These are phyloP conservation scores for Neoboletus brunneissimus DNA, from an alignment of 768 basidiomycete genomes.

Conservation along the genomic window DNA sequence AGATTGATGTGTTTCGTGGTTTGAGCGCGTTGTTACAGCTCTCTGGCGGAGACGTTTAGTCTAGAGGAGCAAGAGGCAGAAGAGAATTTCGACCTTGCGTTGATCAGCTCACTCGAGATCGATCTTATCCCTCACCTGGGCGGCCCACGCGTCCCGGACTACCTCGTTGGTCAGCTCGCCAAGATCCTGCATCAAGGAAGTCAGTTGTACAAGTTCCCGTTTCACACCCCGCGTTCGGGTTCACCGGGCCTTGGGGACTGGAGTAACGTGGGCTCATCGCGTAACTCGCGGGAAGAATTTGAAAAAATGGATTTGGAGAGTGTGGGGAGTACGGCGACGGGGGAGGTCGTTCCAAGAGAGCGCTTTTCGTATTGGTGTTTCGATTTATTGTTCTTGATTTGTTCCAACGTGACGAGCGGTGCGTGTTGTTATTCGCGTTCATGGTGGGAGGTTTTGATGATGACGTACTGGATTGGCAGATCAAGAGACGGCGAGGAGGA, in stretches of 20 bases:
- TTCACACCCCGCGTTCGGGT: conserved; percentile 3
- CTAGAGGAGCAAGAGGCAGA: conserved; percentile 69
- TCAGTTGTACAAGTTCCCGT: conserved; percentile 45
- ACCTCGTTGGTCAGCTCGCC: conserved; percentile 63
- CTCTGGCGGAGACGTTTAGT: conserved; percentile 52
- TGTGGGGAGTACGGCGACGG: conserved; percentile 61
- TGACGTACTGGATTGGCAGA: conserved; percentile 40
- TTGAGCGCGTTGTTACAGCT: conserved; percentile 36
- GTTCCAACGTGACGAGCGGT: conserved; percentile 66
- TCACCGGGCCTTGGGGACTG: conserved; percentile 12
- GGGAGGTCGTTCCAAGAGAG: conserved; percentile 63
- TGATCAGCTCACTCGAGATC: conserved; percentile 76
- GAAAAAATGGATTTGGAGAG: conserved; percentile 39
- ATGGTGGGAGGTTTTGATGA: neutral
- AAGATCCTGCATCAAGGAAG: conserved; percentile 74
- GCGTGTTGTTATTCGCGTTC: conserved; percentile 1
- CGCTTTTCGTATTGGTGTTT: conserved; percentile 93
- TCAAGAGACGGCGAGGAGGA: conserved; percentile 52
- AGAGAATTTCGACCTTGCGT: conserved; percentile 80
- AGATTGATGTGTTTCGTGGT: neutral
- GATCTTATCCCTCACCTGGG: conserved; percentile 80
- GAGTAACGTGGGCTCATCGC: conserved; percentile 7
- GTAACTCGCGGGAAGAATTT: conserved; percentile 26
- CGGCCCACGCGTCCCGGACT: conserved; percentile 63
- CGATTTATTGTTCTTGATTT: conserved; percentile 79